Evolutionary conservation across 345 rosid species (phyloP).

Genomic region (Eucalyptus polyanthemos): DNA sequence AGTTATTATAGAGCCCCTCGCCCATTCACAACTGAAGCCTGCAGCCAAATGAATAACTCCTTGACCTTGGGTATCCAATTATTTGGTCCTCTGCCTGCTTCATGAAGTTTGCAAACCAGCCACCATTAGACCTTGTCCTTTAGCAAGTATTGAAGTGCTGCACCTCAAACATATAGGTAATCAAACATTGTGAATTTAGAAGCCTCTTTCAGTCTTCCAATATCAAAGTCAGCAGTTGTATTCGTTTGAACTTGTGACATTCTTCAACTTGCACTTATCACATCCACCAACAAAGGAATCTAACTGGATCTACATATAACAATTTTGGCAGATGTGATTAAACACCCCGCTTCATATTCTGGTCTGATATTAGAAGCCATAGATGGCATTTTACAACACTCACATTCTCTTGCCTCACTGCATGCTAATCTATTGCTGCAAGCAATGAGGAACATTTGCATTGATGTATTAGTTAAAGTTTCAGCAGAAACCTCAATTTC

Average conservation of each 20-base stretch:
- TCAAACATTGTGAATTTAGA: not conserved
- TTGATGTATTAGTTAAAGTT: slow-evolving; percentile 23
- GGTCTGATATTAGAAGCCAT: not conserved
- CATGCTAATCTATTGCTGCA: slow-evolving; percentile 54
- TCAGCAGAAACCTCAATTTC: slow-evolving; percentile 61
- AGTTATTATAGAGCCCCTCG: slow-evolving; percentile 30
- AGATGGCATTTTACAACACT: slow-evolving; percentile 29
- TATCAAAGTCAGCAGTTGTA: not conserved
- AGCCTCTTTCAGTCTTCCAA: not conserved
- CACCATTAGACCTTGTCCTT: slow-evolving; percentile 35
- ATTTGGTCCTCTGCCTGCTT: slow-evolving; percentile 32
- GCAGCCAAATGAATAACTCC: slow-evolving; percentile 50
- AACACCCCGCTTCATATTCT: slow-evolving; percentile 11
- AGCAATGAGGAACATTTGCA: slow-evolving; percentile 39
- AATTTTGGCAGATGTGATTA: slow-evolving; percentile 35
- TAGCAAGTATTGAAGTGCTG: slow-evolving; percentile 24
- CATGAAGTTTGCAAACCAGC: slow-evolving; percentile 35
- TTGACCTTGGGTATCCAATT: slow-evolving; percentile 37
- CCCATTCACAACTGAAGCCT: slow-evolving; percentile 54
- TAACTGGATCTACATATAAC: slow-evolving; percentile 1
- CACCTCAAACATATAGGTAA: slow-evolving; percentile 7
- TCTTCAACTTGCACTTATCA: slow-evolving; percentile 21
- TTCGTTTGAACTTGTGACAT: slow-evolving; percentile 7
- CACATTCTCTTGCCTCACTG: slow-evolving; percentile 57
- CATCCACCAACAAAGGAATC: slow-evolving; percentile 21